Base-by-base conservation (phyloP, 805 yeast genomes). In the Saturnispora mendoncae region DNA sequence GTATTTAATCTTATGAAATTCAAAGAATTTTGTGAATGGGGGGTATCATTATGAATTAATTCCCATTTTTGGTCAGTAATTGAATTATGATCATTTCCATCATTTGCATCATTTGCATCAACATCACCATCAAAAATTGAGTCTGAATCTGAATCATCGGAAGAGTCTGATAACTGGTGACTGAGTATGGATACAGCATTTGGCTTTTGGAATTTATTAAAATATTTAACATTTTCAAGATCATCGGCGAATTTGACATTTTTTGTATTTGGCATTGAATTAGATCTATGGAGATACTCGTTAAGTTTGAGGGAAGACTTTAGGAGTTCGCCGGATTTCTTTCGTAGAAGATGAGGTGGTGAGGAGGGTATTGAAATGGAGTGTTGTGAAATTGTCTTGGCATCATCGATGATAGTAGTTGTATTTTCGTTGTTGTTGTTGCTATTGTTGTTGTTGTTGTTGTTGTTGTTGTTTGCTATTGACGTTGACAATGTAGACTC, bases 171-270 rank as follows among this genome's bases (percentile, higher is more conserved):
- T 34, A 9, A 25, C 19, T 34, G 24, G 15, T 18, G 29, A 18
- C 19, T 19, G 6, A 30, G 12, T 20, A 67, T 62, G 0, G 83
- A 76, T n/a, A 80, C 81, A 2, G 81, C 70, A 9, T 69, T 66
- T 24, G 87, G 86, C 47, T 72, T 73, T 38, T 74, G 79, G 21
- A 61, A 57, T 33, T 77, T 78, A 50, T 76, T 75, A 54, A 81
- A 80, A 52, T 74, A 72, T 56, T 80, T 80, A 42, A 81, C 71
- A 31, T 76, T 76, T 40, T 76, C 78, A 44, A 80, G 62, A 38
- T 73, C 64, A 5, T 72, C 56, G 1, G 85, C 83, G 57, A 80
- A 80, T 41, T 84, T 63, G 32, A 80, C 87, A 6, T 75, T 71
- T 55, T 78, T 79, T 10, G 63, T 47, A 43, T 60, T 60, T 15